Base-by-base conservation (phyloP, 768 basidiomycete genomes). In the Trametes cubensis region DNA sequence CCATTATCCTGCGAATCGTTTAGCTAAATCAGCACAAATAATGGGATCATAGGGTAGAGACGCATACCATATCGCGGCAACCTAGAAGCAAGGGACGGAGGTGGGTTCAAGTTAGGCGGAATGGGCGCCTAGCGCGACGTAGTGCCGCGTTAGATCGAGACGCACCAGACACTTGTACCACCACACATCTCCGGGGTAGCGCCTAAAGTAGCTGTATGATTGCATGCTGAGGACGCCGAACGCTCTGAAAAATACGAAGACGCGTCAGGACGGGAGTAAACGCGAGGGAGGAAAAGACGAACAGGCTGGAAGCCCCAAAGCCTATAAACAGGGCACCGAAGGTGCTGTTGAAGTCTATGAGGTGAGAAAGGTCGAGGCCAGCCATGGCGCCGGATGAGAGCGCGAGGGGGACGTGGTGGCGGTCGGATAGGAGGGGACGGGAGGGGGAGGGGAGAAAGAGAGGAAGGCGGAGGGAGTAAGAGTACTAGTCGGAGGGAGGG, bases 291-390 rank as follows among this genome's bases (percentile, higher is more conserved):
- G 25, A 26, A 17, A 21, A 30, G 45, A 67, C 77, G 65, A 39
- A 69, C 78, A 71, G 45, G 44, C 70, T 63, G 20, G 87, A 81
- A 25, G 78, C 71, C 2, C 81, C 78, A 64, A 85, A 86, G 38
- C 87, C 87, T 45, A 87, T 69, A 65, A 87, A 80, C 46, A 82
- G 71, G 17, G 86, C 85, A 40, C 87, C 87, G 15, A 88, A 78
- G 3, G 87, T 87, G 65, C 77, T 47, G 51, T 61, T 62, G 60
- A 62, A 49, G 50, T 61, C 59, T 15, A 62, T 62, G 58, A 64
- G 48, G 49, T 21, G 25, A 25, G 64, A 34, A 10, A 34, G 34
- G 5, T 34, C 6, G 44, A 63, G 25, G 28, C 56, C 13, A 30
- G 62, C 39, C 62, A 63, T 63, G 30, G 47, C 46, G 47, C 41